Evolutionary conservation across 371 early-diverging fungal species (phyloP).

Genomic region (Dichotomocladium elegans): DNA sequence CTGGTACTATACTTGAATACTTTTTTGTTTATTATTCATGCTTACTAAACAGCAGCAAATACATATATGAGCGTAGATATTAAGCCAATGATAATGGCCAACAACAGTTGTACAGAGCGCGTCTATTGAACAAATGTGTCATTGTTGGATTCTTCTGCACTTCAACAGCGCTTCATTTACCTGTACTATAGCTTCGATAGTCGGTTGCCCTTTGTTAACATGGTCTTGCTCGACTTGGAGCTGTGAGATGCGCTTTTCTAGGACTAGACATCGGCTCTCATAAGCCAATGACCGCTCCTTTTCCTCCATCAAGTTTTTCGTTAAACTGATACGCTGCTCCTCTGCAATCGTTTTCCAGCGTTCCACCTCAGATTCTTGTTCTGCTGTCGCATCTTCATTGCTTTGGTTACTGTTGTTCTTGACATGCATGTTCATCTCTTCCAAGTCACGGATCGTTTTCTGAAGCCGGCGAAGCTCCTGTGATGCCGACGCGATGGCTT

Average conservation of each 20-base stretch:
- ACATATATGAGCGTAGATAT: constrained; percentile 19
- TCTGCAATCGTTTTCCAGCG: constrained; percentile 8
- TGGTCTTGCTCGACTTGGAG: too few species aligned
- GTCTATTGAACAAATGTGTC: constrained; percentile 3
- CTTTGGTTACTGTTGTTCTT: too few species aligned
- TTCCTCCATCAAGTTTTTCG: constrained; percentile 12
- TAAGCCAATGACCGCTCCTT: constrained; percentile 12
- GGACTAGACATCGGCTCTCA: constrained; percentile 10
- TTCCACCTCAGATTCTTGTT: too few species aligned
- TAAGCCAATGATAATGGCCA: constrained; percentile 13
- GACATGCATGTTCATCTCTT: too few species aligned
- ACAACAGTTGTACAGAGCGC: constrained; percentile 11
- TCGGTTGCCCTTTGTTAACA: constrained; percentile 5
- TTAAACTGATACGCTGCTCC: constrained; percentile 7
- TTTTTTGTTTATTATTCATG: too few species aligned
- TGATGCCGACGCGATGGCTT: constrained; percentile 17
- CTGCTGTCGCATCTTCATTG: too few species aligned
- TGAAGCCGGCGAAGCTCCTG: constrained; percentile 15
- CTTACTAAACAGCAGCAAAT: constrained; percentile 9
- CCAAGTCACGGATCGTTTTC: constrained; percentile 9
- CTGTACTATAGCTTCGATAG: constrained; percentile 12
- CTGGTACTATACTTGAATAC: too few species aligned
- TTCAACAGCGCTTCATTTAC: constrained; percentile 3
- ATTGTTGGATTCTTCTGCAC: background rate
- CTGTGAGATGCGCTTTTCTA: constrained; percentile 9